Conservation (phyloP, 2,329 filamentous ascomycete species). For the Cladosporium halotolerans region DNA sequence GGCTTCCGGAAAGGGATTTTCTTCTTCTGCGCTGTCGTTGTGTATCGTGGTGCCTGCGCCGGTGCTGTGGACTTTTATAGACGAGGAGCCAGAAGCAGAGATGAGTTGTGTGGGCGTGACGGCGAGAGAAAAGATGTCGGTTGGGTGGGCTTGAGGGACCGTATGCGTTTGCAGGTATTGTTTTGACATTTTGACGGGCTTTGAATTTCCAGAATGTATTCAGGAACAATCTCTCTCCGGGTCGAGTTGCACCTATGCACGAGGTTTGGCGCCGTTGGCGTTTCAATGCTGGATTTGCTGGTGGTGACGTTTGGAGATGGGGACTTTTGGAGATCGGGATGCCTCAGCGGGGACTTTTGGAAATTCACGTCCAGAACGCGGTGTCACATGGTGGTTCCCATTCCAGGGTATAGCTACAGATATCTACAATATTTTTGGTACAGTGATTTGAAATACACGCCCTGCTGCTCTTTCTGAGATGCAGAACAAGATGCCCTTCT, state of each 20-base stretch:
- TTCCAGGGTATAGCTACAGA: slow-evolving; percentile 2
- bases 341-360: slow-evolving; percentile 2
- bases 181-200: slow-evolving; percentile 59
- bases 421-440: slow-evolving; percentile 8
- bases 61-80: slow-evolving; percentile 74
- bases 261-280: too few species aligned
- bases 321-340: neutral
- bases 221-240: too few species aligned
- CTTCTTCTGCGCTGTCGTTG: slow-evolving; percentile 42
- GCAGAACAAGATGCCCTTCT: slow-evolving; percentile 1
- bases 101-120: slow-evolving; percentile 49
- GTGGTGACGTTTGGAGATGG: slow-evolving; percentile 11
- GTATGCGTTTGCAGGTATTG: slow-evolving; percentile 95
- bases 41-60: slow-evolving; percentile 39
- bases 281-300: neutral
- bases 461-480: neutral
- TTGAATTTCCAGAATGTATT: too few species aligned
- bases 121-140: slow-evolving; percentile 33
- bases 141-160: slow-evolving; percentile 58
- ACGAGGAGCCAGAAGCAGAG: slow-evolving; percentile 78
- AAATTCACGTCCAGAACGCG: neutral
- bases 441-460: neutral
- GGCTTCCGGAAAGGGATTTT: slow-evolving; percentile 58
- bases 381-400: neutral
- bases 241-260: too few species aligned